Evolutionary conservation across 495 filamentous ascomycete genomes (phyloP).

Genomic region (Xylaria castorea): DNA sequence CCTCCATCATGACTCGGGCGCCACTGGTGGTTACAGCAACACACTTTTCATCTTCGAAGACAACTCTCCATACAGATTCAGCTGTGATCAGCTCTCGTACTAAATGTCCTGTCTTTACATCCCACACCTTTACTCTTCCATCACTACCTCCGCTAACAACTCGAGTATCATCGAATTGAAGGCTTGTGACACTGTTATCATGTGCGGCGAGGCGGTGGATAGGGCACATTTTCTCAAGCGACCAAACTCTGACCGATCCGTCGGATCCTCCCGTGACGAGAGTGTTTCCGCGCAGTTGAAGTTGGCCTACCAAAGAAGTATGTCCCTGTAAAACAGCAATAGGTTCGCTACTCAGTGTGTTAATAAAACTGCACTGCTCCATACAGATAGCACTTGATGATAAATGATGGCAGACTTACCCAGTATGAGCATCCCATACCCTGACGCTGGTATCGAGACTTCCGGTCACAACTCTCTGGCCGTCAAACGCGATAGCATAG

Average conservation of each 20-base stretch:
- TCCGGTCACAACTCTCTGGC: slow-evolving; percentile 89
- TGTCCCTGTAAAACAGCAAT: slow-evolving; percentile 96
- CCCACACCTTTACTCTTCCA: slow-evolving; percentile 97
- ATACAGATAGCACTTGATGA: background rate
- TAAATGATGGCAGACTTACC: slow-evolving; percentile 59
- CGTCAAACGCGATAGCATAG: slow-evolving; percentile 97
- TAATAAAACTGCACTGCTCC: slow-evolving; percentile 30
- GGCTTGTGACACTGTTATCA: slow-evolving; percentile 95
- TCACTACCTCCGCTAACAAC: slow-evolving; percentile 96
- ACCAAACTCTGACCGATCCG: slow-evolving; percentile 95
- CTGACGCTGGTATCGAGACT: slow-evolving; percentile 96
- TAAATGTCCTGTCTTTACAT: slow-evolving; percentile 86
- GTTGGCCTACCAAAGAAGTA: slow-evolving; percentile 94
- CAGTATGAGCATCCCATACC: slow-evolving; percentile 93
- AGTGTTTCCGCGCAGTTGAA: slow-evolving; percentile 93
- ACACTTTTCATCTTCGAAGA: slow-evolving; percentile 97
- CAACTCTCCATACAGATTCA: slow-evolving; percentile 96
- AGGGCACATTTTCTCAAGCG: slow-evolving; percentile 81
- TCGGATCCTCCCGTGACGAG: slow-evolving; percentile 96
- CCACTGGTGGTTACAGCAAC: slow-evolving; percentile 90
- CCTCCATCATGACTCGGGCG: slow-evolving; percentile 94
- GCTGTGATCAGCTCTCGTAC: slow-evolving; percentile 88
- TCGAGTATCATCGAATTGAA: slow-evolving; percentile 93
- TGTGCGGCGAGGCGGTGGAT: slow-evolving; percentile 97
- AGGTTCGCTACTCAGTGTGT: slow-evolving; percentile 63